These are phyloP conservation scores for Vicia villosa DNA, from an alignment of 306 rosid genomes.

Conservation along the genomic window DNA sequence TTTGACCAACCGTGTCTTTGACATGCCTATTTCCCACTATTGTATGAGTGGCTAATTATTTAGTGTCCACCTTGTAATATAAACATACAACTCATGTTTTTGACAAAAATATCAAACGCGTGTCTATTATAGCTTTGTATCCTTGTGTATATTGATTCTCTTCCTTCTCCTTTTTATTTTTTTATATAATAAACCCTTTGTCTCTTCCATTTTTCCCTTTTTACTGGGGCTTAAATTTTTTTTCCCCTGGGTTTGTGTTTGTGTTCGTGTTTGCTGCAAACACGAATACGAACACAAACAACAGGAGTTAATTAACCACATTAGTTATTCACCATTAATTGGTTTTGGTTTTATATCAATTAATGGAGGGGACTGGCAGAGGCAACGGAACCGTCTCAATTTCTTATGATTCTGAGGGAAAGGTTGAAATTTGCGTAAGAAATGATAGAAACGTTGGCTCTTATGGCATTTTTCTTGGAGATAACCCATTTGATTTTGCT, in stretches of 20 bases:
- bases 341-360: not conserved
- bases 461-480: slow-evolving; percentile 43
- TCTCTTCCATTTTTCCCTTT: not conserved
- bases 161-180: not conserved
- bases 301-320: not conserved
- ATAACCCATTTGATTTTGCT: slow-evolving; percentile 40
- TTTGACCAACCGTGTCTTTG: not conserved
- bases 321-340: not conserved
- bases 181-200: not conserved
- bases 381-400: not conserved
- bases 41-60: not conserved
- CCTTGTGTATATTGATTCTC: not conserved
- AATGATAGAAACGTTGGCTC: slow-evolving; percentile 37
- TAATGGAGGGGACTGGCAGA: not conserved
- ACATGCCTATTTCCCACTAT: not conserved
- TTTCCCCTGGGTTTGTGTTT: not conserved
- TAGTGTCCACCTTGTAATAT: not conserved
- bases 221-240: not conserved
- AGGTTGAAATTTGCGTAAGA: slow-evolving; percentile 2
- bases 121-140: not conserved
- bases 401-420: not conserved
- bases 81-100: not conserved
- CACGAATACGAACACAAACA: not conserved
- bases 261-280: not conserved
- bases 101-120: not conserved